Conservation (phyloP, 106 monocot species). For the Apostasia shenzhenica region DNA sequence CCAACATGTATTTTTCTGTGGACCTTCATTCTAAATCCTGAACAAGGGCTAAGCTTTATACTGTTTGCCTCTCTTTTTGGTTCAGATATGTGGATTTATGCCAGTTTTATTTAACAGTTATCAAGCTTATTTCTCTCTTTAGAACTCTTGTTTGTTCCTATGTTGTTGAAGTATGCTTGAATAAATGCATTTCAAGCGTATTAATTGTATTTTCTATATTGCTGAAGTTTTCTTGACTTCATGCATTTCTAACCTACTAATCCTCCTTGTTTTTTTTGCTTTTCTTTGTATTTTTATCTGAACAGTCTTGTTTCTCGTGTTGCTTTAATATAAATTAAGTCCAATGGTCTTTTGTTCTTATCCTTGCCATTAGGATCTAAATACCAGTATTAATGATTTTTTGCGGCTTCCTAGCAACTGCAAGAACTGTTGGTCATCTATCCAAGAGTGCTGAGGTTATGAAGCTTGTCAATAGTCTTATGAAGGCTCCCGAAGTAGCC, state of each 20-base stretch:
- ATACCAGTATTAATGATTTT: no score
- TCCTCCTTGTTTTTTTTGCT: neutral
- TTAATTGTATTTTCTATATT: neutral
- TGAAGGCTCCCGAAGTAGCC: slow-evolving; percentile 95
- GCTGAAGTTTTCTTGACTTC: neutral
- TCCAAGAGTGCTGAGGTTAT: slow-evolving; percentile 95
- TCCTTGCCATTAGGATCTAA: slow-evolving; percentile 1
- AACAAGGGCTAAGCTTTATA: no score
- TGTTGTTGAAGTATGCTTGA: no score
- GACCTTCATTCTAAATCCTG: no score
- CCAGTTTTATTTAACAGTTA: no score
- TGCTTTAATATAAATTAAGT: neutral
- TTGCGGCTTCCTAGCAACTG: slow-evolving; percentile 51
- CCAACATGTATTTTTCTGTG: no score
- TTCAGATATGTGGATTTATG: no score
- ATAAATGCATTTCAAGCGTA: no score
- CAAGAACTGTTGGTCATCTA: slow-evolving; percentile 93
- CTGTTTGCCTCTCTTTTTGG: no score
- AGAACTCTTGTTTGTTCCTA: no score
- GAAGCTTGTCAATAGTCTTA: slow-evolving; percentile 93
- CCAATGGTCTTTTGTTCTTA: neutral
- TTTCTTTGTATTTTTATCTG: neutral
- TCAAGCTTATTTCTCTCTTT: no score
- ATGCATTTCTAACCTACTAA: neutral
- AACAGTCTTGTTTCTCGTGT: neutral